A percentile compares a stretch with the other conserved stretches of the same genome.
Conservation (phyloP, 306 rosid genomes). For the Comarum palustre region DNA sequence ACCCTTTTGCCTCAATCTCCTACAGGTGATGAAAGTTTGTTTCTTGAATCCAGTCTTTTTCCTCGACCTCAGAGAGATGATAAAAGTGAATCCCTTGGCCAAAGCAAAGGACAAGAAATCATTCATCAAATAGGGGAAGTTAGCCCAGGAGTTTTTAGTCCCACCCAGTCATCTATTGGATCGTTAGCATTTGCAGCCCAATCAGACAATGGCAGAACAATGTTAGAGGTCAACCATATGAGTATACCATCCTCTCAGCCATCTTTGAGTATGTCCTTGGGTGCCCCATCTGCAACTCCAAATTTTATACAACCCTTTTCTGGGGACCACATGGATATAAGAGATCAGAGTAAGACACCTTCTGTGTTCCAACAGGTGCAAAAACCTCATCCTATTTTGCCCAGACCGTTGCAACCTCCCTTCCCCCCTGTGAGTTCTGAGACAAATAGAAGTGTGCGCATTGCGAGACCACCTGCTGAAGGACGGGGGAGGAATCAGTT, state of each 20-base stretch:
- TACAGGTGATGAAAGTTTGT: conserved; percentile 38
- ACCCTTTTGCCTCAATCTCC: conserved; percentile 44
- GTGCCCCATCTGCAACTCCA: conserved; percentile 47
- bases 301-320: conserved; percentile 48
- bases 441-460: conserved; percentile 53
- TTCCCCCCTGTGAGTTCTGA: conserved; percentile 40
- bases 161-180: conserved; percentile 47
- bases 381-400: conserved; percentile 66
- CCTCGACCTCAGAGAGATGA: conserved; percentile 51
- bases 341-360: conserved; percentile 55
- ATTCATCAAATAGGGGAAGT: conserved; percentile 42
- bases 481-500: conserved; percentile 91
- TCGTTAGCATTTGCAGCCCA: conserved; percentile 42
- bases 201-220: conserved; percentile 48
- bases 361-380: conserved; percentile 61
- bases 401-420: conserved; percentile 56
- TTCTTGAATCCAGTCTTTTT: conserved; percentile 42
- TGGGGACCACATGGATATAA: conserved; percentile 51
- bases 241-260: conserved; percentile 49
- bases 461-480: conserved; percentile 91
- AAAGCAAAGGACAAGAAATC: conserved; percentile 40
- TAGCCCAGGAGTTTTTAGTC: conserved; percentile 48
- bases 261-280: conserved; percentile 72
- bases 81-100: conserved; percentile 34
- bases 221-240: conserved; percentile 50